Evolutionary conservation across 306 rosid genomes (phyloP).

Genomic region (Albizia julibrissin): DNA sequence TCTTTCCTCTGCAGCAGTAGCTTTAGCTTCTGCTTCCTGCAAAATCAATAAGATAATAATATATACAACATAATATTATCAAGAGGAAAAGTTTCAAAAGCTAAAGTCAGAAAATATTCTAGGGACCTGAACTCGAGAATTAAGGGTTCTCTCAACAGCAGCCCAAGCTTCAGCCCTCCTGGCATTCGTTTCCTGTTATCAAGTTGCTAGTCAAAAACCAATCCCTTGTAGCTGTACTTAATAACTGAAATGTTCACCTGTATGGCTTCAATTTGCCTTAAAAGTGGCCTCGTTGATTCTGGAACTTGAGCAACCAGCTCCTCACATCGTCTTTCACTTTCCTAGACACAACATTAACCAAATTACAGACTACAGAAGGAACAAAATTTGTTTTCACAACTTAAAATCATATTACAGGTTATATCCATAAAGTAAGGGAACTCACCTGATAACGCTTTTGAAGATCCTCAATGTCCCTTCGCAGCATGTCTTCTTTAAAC

Average conservation of each 20-base stretch:
- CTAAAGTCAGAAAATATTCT: conserved; percentile 30
- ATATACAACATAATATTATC: neutral
- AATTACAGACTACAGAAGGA: conserved; percentile 35
- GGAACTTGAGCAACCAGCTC: conserved; percentile 97
- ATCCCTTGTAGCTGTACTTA: conserved; percentile 31
- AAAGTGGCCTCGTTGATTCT: conserved; percentile 96
- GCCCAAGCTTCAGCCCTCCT: conserved; percentile 97
- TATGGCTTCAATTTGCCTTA: conserved; percentile 99
- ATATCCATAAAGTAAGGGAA: conserved; percentile 33
- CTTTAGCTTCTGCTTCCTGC: conserved; percentile 96
- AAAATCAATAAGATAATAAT: conserved; percentile 28
- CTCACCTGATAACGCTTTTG: conserved; percentile 92
- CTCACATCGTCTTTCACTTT: conserved; percentile 97
- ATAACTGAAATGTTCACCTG: conserved; percentile 60
- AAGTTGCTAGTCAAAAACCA: conserved; percentile 35
- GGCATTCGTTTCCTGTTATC: conserved; percentile 84
- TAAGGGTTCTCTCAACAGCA: conserved; percentile 92
- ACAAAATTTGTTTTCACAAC: conserved; percentile 2
- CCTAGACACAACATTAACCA: conserved; percentile 54
- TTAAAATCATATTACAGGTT: conserved; percentile 23
- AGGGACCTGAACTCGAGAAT: conserved; percentile 91
- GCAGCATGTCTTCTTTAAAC: conserved; percentile 88
- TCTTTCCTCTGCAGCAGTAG: conserved; percentile 94
- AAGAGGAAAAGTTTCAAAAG: conserved; percentile 10
- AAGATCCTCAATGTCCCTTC: conserved; percentile 92